These are phyloP conservation scores for Leishmania braziliensis DNA, from an alignment of 208 protist species.

Conservation along the genomic window DNA sequence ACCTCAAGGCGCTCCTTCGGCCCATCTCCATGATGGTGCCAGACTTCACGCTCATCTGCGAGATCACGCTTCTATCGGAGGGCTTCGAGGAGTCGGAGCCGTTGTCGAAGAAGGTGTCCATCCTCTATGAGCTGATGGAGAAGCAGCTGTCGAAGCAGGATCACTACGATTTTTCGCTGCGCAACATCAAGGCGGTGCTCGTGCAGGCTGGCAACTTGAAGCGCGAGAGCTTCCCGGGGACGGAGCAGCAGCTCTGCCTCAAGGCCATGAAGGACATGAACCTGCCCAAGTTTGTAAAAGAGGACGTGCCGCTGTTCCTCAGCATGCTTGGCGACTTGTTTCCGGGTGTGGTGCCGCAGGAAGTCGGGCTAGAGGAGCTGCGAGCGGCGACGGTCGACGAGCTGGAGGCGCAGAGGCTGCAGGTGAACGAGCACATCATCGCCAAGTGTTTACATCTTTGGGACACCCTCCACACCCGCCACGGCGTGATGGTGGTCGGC, in stretches of 20 bases:
- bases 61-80: conserved; percentile 98
- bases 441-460: conserved; percentile 96
- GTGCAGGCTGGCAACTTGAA: conserved; percentile 95
- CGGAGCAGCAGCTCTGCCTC: conserved; percentile 96
- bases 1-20: conserved; percentile 97
- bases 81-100: conserved; percentile 95
- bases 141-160: conserved; percentile 98
- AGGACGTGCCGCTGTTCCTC: conserved; percentile 96
- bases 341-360: conserved; percentile 88
- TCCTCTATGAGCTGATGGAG: conserved; percentile 96
- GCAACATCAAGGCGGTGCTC: conserved; percentile 97
- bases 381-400: conserved; percentile 78
- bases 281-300: conserved; percentile 96
- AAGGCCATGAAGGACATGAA: conserved; percentile 98
- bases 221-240: conserved; percentile 87
- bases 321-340: conserved; percentile 97
- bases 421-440: conserved; percentile 86
- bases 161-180: conserved; percentile 98
- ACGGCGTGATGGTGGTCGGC: conserved; percentile 99
- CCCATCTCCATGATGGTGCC: conserved; percentile 99
- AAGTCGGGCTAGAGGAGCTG: conserved; percentile 83
- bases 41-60: conserved; percentile 97
- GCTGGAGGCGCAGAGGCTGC: conserved; percentile 72
- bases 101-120: conserved; percentile 96
- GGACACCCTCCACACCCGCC: conserved; percentile 96